phyloP scores from a whole-genome alignment of 176 grass and related monocot genomes.

The Zea mays region Zm-B73-REFERENCE-NAM-5.0 NC_050100.1:215210001-215210500 shows the following conservation, averaged over 20 bases:
- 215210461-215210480: background rate
- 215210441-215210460: background rate
- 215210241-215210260: slow-evolving; percentile 70
- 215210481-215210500: background rate
- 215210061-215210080: slow-evolving; percentile 77
- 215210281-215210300: slow-evolving; percentile 60
- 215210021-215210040: slow-evolving; percentile 47
- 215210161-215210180: slow-evolving; percentile 38
- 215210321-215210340: slow-evolving; percentile 12
- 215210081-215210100: slow-evolving; percentile 64
- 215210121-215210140: slow-evolving; percentile 48
- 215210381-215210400: slow-evolving; percentile 18
- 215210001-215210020: slow-evolving; percentile 14
- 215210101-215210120: slow-evolving; percentile 64
- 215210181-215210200: slow-evolving; percentile 37
- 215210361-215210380: background rate
- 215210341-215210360: slow-evolving; percentile 29
- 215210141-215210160: slow-evolving; percentile 53
- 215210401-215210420: slow-evolving; percentile 29
- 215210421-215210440: slow-evolving; percentile 30
- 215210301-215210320: slow-evolving; percentile 45
- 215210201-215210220: background rate
- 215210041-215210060: slow-evolving; percentile 48
- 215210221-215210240: slow-evolving; percentile 16
- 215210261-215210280: slow-evolving; percentile 42